Evolutionary conservation across 2,329 filamentous ascomycete genomes (phyloP).

Genomic region (Talaromyces sp.): DNA sequence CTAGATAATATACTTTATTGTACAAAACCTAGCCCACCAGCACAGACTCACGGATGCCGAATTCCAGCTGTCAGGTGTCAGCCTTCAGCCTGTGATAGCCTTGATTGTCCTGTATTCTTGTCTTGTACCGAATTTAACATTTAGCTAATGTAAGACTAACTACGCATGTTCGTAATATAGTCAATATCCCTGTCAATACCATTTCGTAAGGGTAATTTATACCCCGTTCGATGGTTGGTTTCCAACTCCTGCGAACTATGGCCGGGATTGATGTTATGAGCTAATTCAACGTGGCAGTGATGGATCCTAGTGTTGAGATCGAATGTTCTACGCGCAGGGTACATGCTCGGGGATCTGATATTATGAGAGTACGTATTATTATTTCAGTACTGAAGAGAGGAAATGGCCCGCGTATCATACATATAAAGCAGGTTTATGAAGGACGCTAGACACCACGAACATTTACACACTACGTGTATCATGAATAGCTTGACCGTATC

Average conservation of each 20-base stretch:
- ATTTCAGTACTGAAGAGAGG: not conserved
- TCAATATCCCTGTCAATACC: not conserved
- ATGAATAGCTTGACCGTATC: not conserved
- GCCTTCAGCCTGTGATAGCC: not conserved
- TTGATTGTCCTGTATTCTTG: not conserved
- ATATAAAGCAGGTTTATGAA: not conserved
- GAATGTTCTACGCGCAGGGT: not conserved
- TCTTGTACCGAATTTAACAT: not conserved
- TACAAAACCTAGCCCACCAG: not conserved
- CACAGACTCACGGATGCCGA: conserved; percentile 1
- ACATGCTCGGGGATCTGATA: not conserved
- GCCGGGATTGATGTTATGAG: not conserved
- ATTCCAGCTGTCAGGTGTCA: not conserved
- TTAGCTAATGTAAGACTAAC: not conserved
- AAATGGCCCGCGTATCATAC: not conserved
- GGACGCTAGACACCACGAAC: not conserved
- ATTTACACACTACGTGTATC: not conserved
- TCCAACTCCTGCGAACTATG: not conserved
- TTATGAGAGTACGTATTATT: not conserved
- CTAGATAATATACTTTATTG: not conserved
- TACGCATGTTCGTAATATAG: not conserved
- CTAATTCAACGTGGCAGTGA: not conserved
- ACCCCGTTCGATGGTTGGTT: not conserved
- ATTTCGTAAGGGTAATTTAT: not conserved
- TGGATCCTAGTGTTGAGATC: not conserved